These are phyloP conservation scores for Erucastrum elatum DNA, from an alignment of 345 rosid genomes.

Conservation along the genomic window DNA sequence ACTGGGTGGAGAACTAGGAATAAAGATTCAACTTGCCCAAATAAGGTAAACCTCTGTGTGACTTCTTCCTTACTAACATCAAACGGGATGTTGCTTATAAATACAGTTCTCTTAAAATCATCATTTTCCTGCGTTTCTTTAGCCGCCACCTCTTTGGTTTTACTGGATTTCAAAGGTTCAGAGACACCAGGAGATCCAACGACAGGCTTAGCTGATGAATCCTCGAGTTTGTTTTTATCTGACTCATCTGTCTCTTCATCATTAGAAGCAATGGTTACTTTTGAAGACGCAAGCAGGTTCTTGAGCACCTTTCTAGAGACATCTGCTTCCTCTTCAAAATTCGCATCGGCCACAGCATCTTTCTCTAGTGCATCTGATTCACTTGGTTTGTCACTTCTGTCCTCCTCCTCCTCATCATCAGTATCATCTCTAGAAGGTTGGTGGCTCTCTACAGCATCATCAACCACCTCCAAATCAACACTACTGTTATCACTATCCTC, in stretches of 20 bases:
- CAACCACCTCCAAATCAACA: conserved; percentile 62
- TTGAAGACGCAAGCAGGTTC: conserved; percentile 54
- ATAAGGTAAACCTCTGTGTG: conserved; percentile 66
- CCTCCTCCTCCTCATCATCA: conserved; percentile 34
- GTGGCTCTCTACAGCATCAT: conserved; percentile 38
- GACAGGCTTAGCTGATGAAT: conserved; percentile 36
- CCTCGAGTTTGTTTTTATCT: conserved; percentile 33
- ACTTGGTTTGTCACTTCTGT: conserved; percentile 33
- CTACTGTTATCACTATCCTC: conserved; percentile 56
- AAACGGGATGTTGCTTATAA: conserved; percentile 81
- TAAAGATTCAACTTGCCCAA: conserved; percentile 77
- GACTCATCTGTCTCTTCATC: conserved; percentile 46
- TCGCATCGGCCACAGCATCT: conserved; percentile 41
- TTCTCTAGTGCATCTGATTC: conserved; percentile 39
- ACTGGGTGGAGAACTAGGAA: conserved; percentile 78
- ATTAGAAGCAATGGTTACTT: conserved; percentile 43
- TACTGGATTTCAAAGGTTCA: conserved; percentile 44
- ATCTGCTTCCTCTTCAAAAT: conserved; percentile 80
- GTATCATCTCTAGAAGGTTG: conserved; percentile 29
- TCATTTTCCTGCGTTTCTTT: conserved; percentile 51
- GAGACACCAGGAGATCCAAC: conserved; percentile 37
- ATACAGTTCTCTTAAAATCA: conserved; percentile 69
- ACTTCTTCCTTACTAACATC: conserved; percentile 69
- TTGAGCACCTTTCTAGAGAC: conserved; percentile 71
- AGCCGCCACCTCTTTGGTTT: conserved; percentile 38